A percentile compares a stretch with the other conserved stretches of the same genome.
phyloP scores from a whole-genome alignment of 257 asterid genomes.

The Ligustrum vulgare region DNA sequence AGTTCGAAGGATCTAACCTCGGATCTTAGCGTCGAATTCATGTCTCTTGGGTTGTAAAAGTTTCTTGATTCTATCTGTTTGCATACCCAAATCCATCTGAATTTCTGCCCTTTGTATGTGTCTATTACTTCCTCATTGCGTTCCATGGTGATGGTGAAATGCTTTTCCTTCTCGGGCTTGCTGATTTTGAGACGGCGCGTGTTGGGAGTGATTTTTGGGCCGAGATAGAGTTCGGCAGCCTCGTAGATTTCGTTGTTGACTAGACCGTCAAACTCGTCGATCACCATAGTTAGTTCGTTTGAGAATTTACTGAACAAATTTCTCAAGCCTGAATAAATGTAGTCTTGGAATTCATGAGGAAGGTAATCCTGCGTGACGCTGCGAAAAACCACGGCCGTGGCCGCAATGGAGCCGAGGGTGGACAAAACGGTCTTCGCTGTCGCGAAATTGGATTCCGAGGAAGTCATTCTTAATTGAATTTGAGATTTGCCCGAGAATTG shows the following conservation, averaged over 20 bases:
- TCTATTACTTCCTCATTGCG: constrained; percentile 45
- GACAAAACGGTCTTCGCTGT: constrained; percentile 49
- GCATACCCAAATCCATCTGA: constrained; percentile 59
- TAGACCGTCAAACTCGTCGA: constrained; percentile 59
- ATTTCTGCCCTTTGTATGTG: constrained; percentile 32
- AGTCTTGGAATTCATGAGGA: constrained; percentile 47
- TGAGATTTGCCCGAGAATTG: too few relatives aligned
- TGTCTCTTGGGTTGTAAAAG: constrained; percentile 41
- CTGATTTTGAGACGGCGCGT: constrained; percentile 54
- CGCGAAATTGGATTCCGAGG: constrained; percentile 41
- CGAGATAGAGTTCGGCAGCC: constrained; percentile 57
- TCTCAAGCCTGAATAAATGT: constrained; percentile 39
- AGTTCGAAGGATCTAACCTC: constrained; percentile 63
- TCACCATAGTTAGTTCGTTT: constrained; percentile 47
- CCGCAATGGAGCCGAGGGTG: constrained; percentile 50
- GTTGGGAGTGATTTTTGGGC: constrained; percentile 41
- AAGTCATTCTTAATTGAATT: constrained; percentile 8
- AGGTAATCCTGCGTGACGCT: constrained; percentile 40
- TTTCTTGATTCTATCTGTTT: constrained; percentile 10
- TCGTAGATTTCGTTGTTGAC: constrained; percentile 51
- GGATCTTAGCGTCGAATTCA: constrained; percentile 34
- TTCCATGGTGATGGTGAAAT: constrained; percentile 41
- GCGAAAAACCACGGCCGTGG: constrained; percentile 55
- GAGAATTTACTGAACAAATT: constrained; percentile 42
- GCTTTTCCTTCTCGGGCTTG: constrained; percentile 49